Percentiles rank a stretch among this genome's conserved stretches.
Conservation (phyloP, 495 filamentous ascomycete genomes). For the Xylaria telfairii region DNA sequence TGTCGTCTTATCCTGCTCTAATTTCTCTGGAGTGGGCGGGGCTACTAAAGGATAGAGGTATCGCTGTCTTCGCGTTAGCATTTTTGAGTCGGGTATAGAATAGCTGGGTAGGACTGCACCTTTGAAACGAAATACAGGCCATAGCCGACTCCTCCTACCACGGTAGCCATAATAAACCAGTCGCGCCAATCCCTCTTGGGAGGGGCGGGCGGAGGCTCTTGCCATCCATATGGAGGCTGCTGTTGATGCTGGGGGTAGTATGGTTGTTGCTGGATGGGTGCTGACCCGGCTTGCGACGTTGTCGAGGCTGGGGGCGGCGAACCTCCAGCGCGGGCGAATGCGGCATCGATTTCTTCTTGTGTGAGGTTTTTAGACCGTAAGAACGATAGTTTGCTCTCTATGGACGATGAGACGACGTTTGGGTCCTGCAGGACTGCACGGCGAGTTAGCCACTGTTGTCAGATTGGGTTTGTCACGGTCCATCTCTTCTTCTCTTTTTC, state of each 20-base stretch:
- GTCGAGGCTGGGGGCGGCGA: slow-evolving; percentile 53
- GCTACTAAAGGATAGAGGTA: slow-evolving; percentile 91
- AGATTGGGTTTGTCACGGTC: slow-evolving; percentile 28
- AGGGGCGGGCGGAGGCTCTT: slow-evolving; percentile 66
- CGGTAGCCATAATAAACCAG: slow-evolving; percentile 97
- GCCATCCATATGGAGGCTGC: slow-evolving; percentile 67
- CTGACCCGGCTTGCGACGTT: slow-evolving; percentile 47
- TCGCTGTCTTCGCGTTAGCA: slow-evolving; percentile 60
- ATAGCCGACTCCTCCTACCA: slow-evolving; percentile 83
- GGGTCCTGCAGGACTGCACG: slow-evolving; percentile 87
- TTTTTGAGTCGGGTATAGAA: not conserved
- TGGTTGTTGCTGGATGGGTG: slow-evolving; percentile 57
- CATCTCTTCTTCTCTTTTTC: not conserved
- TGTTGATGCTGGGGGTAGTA: slow-evolving; percentile 74
- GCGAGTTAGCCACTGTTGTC: slow-evolving; percentile 30
- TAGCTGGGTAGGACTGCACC: slow-evolving; percentile 47
- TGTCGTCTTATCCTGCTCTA: slow-evolving; percentile 88
- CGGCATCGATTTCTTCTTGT: slow-evolving; percentile 88
- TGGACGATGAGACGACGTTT: slow-evolving; percentile 83
- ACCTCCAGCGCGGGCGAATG: slow-evolving; percentile 75
- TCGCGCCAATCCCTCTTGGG: slow-evolving; percentile 95
- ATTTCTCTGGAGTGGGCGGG: slow-evolving; percentile 88
- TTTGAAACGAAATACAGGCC: slow-evolving; percentile 87
- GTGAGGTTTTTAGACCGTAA: slow-evolving; percentile 97
- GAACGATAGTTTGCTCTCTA: slow-evolving; percentile 92